Base-by-base conservation (phyloP, 345 rosid genomes). In the Populus simonii region DNA sequence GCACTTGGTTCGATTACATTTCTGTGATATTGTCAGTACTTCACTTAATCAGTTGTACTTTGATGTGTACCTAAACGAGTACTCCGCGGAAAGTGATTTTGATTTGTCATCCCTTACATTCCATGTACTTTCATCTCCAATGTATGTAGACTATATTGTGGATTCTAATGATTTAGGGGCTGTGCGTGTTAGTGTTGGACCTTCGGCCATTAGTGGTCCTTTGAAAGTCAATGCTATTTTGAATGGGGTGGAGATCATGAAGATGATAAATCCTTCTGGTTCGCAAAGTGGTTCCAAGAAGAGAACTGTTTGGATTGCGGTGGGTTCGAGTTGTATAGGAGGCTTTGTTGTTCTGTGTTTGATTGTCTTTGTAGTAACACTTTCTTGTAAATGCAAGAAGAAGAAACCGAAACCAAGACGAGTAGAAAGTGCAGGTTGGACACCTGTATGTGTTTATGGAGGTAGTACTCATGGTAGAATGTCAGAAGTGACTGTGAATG, bases 241-340 rank as follows among this genome's bases (percentile, higher is more conserved):
- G 82, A 95, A 93, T 74, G 99, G 99, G 38, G 92, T 89, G 0
- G 99, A 95, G 89, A 90, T 95, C 31, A 91, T 95, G 98, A 91
- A 85, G 81, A 78, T 95, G 86, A 77, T 92, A 65, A 81, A 74
- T 72, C 73, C 77, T 81, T 83, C 74, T 49, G 77, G 61, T 74
- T 74, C 76, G 10, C 71, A 67, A 23, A 62, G 70, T 3, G 86
- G 70, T 15, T 71, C 80, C 35, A 83, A 86, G 74, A 90, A 86
- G 85, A 87, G 73, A 74, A 83, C 38, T 3, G 62, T 78, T 33
- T 88, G 94, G 98, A 78, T 91, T 33, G 70, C 88, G 68, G 83
- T 86, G 77, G 88, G 86, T 66, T 88, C 90, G 33, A 76, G 87
- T n/a, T n/a, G n/a, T 41, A 85, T 96, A 75, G 99, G 97, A 67